A percentile compares a stretch with the other conserved stretches of the same genome.
These are phyloP conservation scores for Plenodomus lindquistii DNA, from an alignment of 2,329 filamentous ascomycete genomes.

Conservation along the genomic window DNA sequence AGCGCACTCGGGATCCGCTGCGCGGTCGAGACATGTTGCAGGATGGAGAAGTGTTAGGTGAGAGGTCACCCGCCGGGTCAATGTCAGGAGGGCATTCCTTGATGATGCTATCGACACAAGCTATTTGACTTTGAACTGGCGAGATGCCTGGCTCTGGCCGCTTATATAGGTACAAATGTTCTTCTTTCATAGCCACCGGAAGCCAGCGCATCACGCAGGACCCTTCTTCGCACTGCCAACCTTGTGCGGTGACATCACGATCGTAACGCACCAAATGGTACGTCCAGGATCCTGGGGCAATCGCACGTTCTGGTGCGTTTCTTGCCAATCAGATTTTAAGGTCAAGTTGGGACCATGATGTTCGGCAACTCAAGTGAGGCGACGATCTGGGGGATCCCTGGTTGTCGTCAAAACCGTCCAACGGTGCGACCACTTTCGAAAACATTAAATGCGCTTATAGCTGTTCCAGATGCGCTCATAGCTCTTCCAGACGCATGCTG, in stretches of 20 bases:
- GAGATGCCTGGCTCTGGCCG: too few relatives aligned
- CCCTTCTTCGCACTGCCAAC: neutral
- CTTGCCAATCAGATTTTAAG: neutral
- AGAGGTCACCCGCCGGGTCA: neutral
- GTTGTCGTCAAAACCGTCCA: neutral
- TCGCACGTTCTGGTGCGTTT: neutral
- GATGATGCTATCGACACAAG: too few relatives aligned
- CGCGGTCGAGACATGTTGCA: neutral
- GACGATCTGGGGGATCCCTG: neutral
- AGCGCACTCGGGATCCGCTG: neutral
- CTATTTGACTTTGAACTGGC: too few relatives aligned
- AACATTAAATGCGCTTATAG: too few relatives aligned
- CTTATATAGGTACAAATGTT: neutral
- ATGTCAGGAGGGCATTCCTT: neutral
- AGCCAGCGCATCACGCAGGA: neutral
- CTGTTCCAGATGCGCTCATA: too few relatives aligned
- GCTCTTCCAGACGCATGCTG: too few relatives aligned
- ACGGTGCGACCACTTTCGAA: neutral
- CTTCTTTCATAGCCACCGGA: neutral
- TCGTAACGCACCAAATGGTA: neutral
- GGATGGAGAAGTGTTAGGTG: neutral
- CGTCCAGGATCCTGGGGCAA: neutral
- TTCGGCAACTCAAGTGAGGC: neutral
- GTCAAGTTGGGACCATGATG: neutral
- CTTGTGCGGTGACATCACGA: neutral